Evolutionary conservation across 2,329 filamentous ascomycete genomes (phyloP), one percentile per base, ranked within the genome.

Genomic region (Cladosporium sp.): DNA sequence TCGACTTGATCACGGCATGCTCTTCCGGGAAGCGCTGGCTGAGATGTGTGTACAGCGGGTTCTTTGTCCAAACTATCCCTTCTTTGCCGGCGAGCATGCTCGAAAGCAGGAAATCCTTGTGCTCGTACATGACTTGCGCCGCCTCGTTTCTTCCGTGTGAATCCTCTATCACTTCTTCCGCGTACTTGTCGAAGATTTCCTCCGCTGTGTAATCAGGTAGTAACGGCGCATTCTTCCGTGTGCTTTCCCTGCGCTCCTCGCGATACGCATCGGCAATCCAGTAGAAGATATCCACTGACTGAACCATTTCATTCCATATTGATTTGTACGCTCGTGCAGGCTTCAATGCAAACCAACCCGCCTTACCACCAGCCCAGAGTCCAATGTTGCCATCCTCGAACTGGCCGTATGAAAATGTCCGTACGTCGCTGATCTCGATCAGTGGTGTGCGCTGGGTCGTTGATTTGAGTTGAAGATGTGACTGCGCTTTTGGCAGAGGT

Each of bases 311-410:
- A 24, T 76, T 68, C 65, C 79, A 84, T 22, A 80, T 80, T 5
- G 68, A 59, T 44, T 70, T 68, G 64, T 88, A 90, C 2, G 69
- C 65, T 8, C 71, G 61, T n/a, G 78, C 71, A 1, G 86, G 84
- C 27, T 72, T 72, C 37, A 89, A 76, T 61, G 84, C 79, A 62
- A 82, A 88, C 84, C 85, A 89, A 38, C 84, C 85, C 11, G 82
- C 78, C 48, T 73, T 65, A 30, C 83, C 83, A 24, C 76, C 73
- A 1, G 84, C 82, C 86, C 86, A 89, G 27, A 87, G 71, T n/a
- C 79, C 73, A 3, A 80, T 74, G 15, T 74, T 71, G 0, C 75
- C 75, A 44, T 79, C 76, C 27, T 85, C 80, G 11, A 82, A 68
- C 54, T 74, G 68, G 13, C 72, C 75, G 56, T 76, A 78, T 3